Evolutionary conservation across 1,139 yeast genomes (phyloP), one percentile per base, ranked within the genome.

Genomic region (Taiozyma onychis): DNA sequence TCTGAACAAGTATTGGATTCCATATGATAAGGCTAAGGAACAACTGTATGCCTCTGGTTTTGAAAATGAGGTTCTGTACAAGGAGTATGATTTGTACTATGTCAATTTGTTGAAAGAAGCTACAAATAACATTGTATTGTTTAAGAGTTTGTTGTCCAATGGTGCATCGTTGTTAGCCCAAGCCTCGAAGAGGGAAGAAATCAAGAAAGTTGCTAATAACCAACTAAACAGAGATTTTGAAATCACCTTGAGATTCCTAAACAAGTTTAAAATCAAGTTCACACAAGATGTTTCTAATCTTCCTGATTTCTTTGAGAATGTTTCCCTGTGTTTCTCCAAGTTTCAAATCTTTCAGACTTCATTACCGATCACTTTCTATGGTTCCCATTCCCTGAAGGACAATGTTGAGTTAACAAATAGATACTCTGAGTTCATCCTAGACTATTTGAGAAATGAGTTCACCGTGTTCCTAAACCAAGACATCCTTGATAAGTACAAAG

Each of bases 301-400:
- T 1, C 50, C 51, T 27, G 26, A 43, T 4, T 56, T 61, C 39
- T 54, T 55, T 46, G 44, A 53, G 27, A 60, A 57, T 43, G 57
- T 60, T 1, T 52, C 54, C 5, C n/a, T 61, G 16, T 52, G 55
- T 8, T 60, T 60, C 42, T 56, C 63, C n/a, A 58, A 54, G 26
- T 60, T 60, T 45, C 63, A 61, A 48, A 55, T 54, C 16, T 61
- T 52, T 37, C 63, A 59, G 45, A 50, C 59, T 10, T 55, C 60
- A 1, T 45, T 56, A 13, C 52, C 59, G 35, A 51, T 58, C 9
- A 56, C 61, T 2, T 55, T 54, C 39, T 57, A 54, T 44, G 61
- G 63, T 2, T 41, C 51, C 1, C 56, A 57, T 35, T 52, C 58
- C 2, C 50, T 59, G 45, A 53, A 54, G 22, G 65, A 61, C 41